Base-by-base conservation (phyloP, 148 eudicot genomes). In the Dianthus caryophyllus region DNA sequence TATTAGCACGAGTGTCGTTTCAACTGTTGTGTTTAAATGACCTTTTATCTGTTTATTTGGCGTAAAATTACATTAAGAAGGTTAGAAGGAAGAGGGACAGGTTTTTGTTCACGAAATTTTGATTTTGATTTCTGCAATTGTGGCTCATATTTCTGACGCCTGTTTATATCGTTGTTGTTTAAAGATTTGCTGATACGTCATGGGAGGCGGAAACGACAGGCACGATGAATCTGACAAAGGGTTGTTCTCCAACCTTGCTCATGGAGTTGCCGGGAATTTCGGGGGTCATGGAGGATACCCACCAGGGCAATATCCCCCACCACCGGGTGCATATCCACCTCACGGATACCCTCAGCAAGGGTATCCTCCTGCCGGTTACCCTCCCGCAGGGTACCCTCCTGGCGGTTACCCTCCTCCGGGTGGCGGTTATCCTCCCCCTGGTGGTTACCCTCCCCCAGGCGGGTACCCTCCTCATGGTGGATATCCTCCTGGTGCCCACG, bases 161-260 rank as follows among this genome's bases (percentile, higher is more conserved):
- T 60, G 48, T 41, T 17, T 39, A 26, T 47, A 68, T 53, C 10
- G 49, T 76, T 66, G 48, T 54, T 64, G 25, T 26, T 38, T 59
- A 39, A 24, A 72, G 75, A 30, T 66, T n/a, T 29, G 33, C 58
- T 71, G 64, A 78, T 64, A 29, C 61, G 77, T 65, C 55, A 88
- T 88, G 97, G 95, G 88, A 53, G 91, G 91, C 56, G 91, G 91
- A 69, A 79, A 79, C 56, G 89, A 90, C 79, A 73, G 73, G 30
- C 81, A 80, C 11, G 29, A 60, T 26, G 64, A 80, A 20, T 72
- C 78, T 57, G 87, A 85, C 66, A 84, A 70, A 78, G 97, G 97
- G 54, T 75, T 84, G 33, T 79, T 85, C 41, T 78, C 88, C 53
- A 77, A 75, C 22, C 74, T 77, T 12, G 77, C 80, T 75, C 84